Evolutionary conservation across 2,329 filamentous ascomycete species (phyloP), one percentile per base, ranked within the genome.

Genomic region (Allantophomopsis lycopodina): DNA sequence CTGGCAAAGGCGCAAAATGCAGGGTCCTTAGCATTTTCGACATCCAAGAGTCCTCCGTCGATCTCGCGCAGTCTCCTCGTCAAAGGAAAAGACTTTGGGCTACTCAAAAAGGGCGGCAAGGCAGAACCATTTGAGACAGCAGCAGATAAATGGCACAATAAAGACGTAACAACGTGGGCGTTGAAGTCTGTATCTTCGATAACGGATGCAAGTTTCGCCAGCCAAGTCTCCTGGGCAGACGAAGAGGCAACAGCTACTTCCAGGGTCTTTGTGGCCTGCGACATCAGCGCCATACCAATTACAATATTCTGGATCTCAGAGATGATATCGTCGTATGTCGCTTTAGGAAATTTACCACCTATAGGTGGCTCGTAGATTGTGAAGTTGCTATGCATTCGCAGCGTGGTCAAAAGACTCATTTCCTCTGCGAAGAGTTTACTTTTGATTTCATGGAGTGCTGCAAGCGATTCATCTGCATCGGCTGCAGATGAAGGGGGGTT

Each of bases 1-100:
- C 83, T 77, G 0, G 79, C 79, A 56, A 84, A 84, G 39, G 79
- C 77, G 2, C 79, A 73, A 56, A 83, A 85, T 0, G 79, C 79
- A 0, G 77, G 76, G 52, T 83, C 76, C 1, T 73, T 68, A 46
- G 83, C 69, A 53, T 84, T 77, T 41, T 65, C 55, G 3, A 82
- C 57, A 45, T 69, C 73, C 13, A 83, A 55, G 8, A 83, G 71
- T 41, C 71, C 65, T 3, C 60, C 57, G 44, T 76, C 69, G 2
- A 79, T 54, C 2, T 63, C 60, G 23, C 77, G 67, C 1, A 84
- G 60, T 21, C 68, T 66, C 17, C 65, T 61, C 1, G 68, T 66
- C 4, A 83, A 65, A 36, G 69, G 64, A 51, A 76, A 80, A 0
- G 73, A 68, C 7, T 67, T 61, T 0, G 80, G 79, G 0, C 76